Evolutionary conservation across 176 grass and related monocot species (phyloP).

Genomic region (Triticum timopheevii): DNA sequence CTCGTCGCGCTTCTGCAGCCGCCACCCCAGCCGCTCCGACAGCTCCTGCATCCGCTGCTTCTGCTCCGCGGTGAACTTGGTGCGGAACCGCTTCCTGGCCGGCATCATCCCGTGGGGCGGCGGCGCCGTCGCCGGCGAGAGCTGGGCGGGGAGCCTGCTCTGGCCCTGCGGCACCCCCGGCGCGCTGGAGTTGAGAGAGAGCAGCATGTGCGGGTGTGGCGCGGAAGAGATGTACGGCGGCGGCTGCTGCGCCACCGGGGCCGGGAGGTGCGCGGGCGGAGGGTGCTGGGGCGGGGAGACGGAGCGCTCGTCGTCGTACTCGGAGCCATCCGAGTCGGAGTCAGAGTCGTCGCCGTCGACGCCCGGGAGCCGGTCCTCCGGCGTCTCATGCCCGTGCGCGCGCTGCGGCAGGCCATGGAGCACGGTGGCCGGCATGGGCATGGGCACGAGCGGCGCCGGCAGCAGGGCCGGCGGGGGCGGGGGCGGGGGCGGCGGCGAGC

Average conservation of each 20-base stretch:
- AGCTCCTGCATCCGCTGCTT: slow-evolving; percentile 98
- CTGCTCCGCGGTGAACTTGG: slow-evolving; percentile 90
- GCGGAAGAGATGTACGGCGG: slow-evolving; percentile 53
- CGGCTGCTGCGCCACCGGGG: slow-evolving; percentile 39
- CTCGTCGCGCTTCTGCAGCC: slow-evolving; percentile 94
- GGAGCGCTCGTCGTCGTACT: slow-evolving; percentile 60
- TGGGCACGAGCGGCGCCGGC: background rate
- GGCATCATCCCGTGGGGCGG: slow-evolving; percentile 13
- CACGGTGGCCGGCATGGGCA: slow-evolving; percentile 5
- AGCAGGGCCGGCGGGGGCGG: background rate
- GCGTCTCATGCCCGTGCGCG: slow-evolving; percentile 35
- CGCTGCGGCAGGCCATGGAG: slow-evolving; percentile 26
- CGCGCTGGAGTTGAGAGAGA: slow-evolving; percentile 67
- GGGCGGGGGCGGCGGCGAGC: slow-evolving; percentile 3
- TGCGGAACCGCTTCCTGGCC: slow-evolving; percentile 82
- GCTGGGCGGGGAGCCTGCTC: slow-evolving; percentile 10
- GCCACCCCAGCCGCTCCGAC: slow-evolving; percentile 87
- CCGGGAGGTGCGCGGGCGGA: slow-evolving; percentile 26
- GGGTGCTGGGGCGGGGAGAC: slow-evolving; percentile 46
- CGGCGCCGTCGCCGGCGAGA: slow-evolving; percentile 23
- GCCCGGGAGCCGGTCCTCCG: slow-evolving; percentile 40
- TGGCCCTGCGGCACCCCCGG: slow-evolving; percentile 13
- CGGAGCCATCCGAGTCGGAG: slow-evolving; percentile 54
- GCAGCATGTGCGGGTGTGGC: slow-evolving; percentile 89
- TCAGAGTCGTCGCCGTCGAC: slow-evolving; percentile 54